A percentile compares a stretch with the other conserved stretches of the same genome.
Evolutionary conservation across 169 alveolate species (phyloP).

Genomic region (Cryptosporidium muris): DNA sequence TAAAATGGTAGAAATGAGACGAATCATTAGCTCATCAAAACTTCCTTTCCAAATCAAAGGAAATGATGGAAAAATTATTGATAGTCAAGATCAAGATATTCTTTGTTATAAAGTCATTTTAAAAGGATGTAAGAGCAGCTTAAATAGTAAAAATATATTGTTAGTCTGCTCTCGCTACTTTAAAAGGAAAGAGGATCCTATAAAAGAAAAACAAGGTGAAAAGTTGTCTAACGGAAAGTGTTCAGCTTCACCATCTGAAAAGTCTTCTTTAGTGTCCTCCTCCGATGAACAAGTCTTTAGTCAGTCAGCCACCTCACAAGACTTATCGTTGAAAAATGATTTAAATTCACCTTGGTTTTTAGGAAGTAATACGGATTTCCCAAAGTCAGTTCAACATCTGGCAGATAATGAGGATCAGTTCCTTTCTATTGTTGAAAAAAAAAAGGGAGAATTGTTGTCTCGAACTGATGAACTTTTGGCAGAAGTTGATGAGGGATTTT

Average conservation of each 20-base stretch:
- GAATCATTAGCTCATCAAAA: constrained; percentile 60
- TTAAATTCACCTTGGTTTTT: constrained; percentile 27
- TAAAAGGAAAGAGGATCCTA: constrained; percentile 12
- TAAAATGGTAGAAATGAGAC: constrained; percentile 64
- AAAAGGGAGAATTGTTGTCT: constrained; percentile 22
- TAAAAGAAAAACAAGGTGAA: too few relatives aligned
- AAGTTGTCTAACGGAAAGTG: too few relatives aligned
- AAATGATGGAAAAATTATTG: constrained; percentile 60
- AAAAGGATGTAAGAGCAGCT: constrained; percentile 19
- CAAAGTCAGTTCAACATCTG: constrained; percentile 24
- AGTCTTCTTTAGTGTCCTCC: too few relatives aligned
- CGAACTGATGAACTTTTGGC: constrained; percentile 20
- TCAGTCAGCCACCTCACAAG: too few relatives aligned
- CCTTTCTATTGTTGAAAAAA: constrained; percentile 11
- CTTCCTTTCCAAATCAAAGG: constrained; percentile 67
- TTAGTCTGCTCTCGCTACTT: constrained; percentile 59
- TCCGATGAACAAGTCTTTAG: too few relatives aligned
- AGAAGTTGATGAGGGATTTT: constrained; percentile 51
- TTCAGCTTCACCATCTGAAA: too few relatives aligned
- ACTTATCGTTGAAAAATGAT: not conserved
- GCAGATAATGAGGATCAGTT: constrained; percentile 20
- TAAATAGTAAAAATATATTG: constrained; percentile 22
- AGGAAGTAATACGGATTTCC: constrained; percentile 45
- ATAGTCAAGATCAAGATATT: constrained; percentile 32
- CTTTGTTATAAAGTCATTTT: constrained; percentile 52